These are phyloP conservation scores for Yarrowia porcina DNA, from an alignment of 805 yeast species.

Conservation along the genomic window DNA sequence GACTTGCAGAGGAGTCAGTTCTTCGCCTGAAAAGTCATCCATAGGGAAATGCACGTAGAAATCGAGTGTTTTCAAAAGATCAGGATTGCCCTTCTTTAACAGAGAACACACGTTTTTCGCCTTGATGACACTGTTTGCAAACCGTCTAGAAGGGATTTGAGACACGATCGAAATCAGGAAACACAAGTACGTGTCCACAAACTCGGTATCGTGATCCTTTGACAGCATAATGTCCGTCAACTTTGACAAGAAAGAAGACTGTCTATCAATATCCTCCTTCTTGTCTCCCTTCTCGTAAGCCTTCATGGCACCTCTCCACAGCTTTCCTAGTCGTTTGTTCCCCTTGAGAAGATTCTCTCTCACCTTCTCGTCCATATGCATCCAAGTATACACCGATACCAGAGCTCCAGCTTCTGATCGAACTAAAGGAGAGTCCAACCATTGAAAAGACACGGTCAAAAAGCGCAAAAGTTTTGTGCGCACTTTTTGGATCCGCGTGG, in stretches of 20 bases:
- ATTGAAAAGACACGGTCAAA: slow-evolving; percentile 32
- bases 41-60: slow-evolving; percentile 42
- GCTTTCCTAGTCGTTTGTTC: slow-evolving; percentile 30
- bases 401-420: slow-evolving; percentile 36
- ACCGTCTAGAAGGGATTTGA: slow-evolving; percentile 45
- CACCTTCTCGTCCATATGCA: slow-evolving; percentile 31
- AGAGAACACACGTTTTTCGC: slow-evolving; percentile 34
- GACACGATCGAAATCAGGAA: slow-evolving; percentile 39
- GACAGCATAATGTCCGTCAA: background rate
- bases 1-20: slow-evolving; percentile 9
- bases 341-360: slow-evolving; percentile 31
- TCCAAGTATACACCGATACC: slow-evolving; percentile 41
- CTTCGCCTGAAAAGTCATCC: slow-evolving; percentile 43
- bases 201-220: slow-evolving; percentile 1
- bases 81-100: slow-evolving; percentile 16
- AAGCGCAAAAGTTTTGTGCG: slow-evolving; percentile 33
- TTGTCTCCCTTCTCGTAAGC: slow-evolving; percentile 30
- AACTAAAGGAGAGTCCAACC: slow-evolving; percentile 32
- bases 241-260: background rate
- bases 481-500: slow-evolving; percentile 17
- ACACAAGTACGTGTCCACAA: background rate
- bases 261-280: slow-evolving; percentile 27
- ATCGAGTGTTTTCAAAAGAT: slow-evolving; percentile 28
- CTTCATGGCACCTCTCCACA: slow-evolving; percentile 33
- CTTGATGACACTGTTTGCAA: slow-evolving; percentile 37